Percentiles rank a stretch among this genome's conserved stretches.
Conservation (phyloP, 2,329 filamentous ascomycete genomes). For the Fusarium equiseti region DNA sequence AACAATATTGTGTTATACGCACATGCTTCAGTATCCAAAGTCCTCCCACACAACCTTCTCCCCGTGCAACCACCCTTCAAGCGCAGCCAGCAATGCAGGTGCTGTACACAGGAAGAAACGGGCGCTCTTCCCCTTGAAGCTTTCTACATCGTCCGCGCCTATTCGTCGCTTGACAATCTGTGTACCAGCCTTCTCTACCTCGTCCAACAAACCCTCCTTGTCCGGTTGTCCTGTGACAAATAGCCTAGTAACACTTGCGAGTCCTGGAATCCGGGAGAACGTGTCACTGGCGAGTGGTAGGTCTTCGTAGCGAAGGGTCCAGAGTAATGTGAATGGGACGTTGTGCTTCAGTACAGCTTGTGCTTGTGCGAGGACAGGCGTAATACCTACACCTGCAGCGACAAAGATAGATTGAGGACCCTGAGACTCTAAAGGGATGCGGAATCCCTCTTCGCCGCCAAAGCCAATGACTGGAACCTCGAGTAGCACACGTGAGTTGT, state of each 20-base stretch:
- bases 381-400: slow-evolving; percentile 86
- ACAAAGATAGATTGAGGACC: slow-evolving; percentile 67
- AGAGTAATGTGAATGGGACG: slow-evolving; percentile 69
- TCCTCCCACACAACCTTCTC: slow-evolving; percentile 70
- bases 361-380: slow-evolving; percentile 80
- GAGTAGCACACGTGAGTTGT: slow-evolving; percentile 65
- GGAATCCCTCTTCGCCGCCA: slow-evolving; percentile 69
- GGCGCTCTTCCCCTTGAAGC: slow-evolving; percentile 53
- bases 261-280: slow-evolving; percentile 63
- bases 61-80: slow-evolving; percentile 66
- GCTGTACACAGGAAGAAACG: slow-evolving; percentile 67
- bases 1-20: background rate
- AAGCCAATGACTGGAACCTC: slow-evolving; percentile 79
- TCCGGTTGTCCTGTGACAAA: slow-evolving; percentile 71
- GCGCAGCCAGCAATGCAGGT: slow-evolving; percentile 54
- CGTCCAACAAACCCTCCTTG: slow-evolving; percentile 52
- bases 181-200: slow-evolving; percentile 53
- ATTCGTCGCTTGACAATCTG: slow-evolving; percentile 56
- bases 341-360: slow-evolving; percentile 56
- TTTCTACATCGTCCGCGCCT: slow-evolving; percentile 56
- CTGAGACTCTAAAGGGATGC: slow-evolving; percentile 47
- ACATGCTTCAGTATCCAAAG: slow-evolving; percentile 65
- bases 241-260: slow-evolving; percentile 67
- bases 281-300: slow-evolving; percentile 71
- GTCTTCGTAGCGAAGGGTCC: slow-evolving; percentile 75